Evolutionary conservation across 1,139 yeast genomes (phyloP).

Genomic region (Lodderomyces theae): DNA sequence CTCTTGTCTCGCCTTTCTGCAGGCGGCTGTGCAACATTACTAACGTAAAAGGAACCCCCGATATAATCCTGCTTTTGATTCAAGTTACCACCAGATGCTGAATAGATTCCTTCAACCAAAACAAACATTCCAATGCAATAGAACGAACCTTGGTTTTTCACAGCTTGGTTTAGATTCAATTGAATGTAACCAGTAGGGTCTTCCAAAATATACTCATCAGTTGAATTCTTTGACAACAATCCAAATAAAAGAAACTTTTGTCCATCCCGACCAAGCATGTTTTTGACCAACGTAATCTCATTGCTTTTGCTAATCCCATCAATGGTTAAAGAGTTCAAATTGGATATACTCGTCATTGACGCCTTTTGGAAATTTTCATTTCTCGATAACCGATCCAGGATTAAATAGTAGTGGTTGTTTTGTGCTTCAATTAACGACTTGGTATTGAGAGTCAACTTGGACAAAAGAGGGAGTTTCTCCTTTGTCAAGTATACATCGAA

Average conservation of each 20-base stretch:
- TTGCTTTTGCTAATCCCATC: constrained; percentile 27
- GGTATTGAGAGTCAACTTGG: constrained; percentile 1
- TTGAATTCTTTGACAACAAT: constrained; percentile 57
- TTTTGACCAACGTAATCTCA: constrained; percentile 74
- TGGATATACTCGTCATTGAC: constrained; percentile 39
- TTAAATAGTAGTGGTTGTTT: constrained; percentile 51
- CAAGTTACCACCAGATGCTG: constrained; percentile 53
- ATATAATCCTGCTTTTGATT: constrained; percentile 28
- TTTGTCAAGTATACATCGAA: constrained; percentile 39
- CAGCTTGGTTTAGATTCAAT: constrained; percentile 63
- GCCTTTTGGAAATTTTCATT: constrained; percentile 69
- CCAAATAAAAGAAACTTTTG: constrained; percentile 77
- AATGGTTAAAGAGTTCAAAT: constrained; percentile 19
- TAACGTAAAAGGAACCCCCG: constrained; percentile 63
- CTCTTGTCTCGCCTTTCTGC: constrained; percentile 71
- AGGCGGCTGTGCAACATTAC: constrained; percentile 83
- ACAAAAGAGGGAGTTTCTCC: constrained; percentile 15
- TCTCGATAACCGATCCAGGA: constrained; percentile 69
- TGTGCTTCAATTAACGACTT: constrained; percentile 26
- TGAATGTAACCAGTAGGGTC: constrained; percentile 80
- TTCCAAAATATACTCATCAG: constrained; percentile 72
- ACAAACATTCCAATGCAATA: constrained; percentile 79
- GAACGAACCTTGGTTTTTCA: constrained; percentile 65
- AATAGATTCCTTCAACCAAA: constrained; percentile 81
- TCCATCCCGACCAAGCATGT: constrained; percentile 81